These are phyloP conservation scores for Phytophthora brassicae DNA, from an alignment of 352 stramenopile genomes.

Conservation along the genomic window DNA sequence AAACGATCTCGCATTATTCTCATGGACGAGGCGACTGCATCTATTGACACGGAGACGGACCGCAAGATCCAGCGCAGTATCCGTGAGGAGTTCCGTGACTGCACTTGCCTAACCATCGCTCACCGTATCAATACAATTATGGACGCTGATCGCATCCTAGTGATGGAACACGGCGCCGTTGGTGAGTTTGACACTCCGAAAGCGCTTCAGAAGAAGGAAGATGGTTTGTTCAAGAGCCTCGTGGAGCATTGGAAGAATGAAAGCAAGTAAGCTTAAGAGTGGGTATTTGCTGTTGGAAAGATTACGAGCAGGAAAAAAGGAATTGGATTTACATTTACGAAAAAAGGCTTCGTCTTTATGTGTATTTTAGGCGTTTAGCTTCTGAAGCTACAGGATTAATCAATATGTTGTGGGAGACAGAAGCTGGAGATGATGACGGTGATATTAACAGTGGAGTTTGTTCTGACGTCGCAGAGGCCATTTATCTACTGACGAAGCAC, in stretches of 20 bases:
- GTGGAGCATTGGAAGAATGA: slow-evolving; percentile 80
- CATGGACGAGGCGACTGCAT: slow-evolving; percentile 98
- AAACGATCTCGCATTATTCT: slow-evolving; percentile 92
- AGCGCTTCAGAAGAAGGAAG: slow-evolving; percentile 60
- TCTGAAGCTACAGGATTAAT: neutral
- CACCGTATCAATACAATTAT: slow-evolving; percentile 98
- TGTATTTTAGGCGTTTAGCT: slow-evolving; percentile 22
- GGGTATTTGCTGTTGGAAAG: neutral
- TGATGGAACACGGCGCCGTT: slow-evolving; percentile 93
- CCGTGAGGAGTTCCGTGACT: slow-evolving; percentile 91
- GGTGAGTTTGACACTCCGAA: slow-evolving; percentile 94
- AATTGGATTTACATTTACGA: neutral
- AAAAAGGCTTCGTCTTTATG: slow-evolving; percentile 10
- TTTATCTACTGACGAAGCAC: slow-evolving; percentile 46
- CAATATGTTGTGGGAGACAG: slow-evolving; percentile 3
- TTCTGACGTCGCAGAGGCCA: slow-evolving; percentile 54
- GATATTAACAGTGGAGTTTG: slow-evolving; percentile 7
- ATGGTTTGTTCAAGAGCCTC: slow-evolving; percentile 74
- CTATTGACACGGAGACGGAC: slow-evolving; percentile 90
- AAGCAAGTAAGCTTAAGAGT: slow-evolving; percentile 32
- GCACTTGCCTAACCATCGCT: slow-evolving; percentile 96
- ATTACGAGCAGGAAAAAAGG: neutral
- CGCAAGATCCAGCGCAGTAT: slow-evolving; percentile 91
- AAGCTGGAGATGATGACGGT: neutral
- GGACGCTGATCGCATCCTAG: slow-evolving; percentile 94